A percentile compares a stretch with the other conserved stretches of the same genome.
Conservation (phyloP, 306 rosid genomes). For the Sindora glabra region DNA sequence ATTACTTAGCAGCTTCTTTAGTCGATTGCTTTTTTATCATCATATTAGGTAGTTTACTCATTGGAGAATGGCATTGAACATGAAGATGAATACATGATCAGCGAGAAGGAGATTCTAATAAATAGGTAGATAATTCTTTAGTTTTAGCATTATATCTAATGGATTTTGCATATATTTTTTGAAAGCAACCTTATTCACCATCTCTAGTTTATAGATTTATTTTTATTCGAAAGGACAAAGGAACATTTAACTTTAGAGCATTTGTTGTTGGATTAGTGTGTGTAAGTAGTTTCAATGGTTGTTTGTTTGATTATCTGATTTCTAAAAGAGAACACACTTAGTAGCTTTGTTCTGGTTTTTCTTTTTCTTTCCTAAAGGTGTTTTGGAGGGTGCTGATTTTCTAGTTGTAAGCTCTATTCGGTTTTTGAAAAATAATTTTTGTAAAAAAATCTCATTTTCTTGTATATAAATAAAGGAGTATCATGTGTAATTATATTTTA, state of each 20-base stretch:
- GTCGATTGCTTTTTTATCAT: constrained; percentile 9
- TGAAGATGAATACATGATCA: constrained; percentile 98
- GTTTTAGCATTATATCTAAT: not conserved
- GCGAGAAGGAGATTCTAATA: constrained; percentile 96
- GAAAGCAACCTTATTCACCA: constrained; percentile 11
- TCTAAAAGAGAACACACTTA: constrained; percentile 12
- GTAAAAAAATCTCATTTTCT: too few species aligned
- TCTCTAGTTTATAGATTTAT: constrained; percentile 59
- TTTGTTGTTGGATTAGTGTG: constrained; percentile 97
- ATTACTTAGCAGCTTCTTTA: constrained; percentile 2
- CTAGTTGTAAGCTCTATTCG: too few species aligned
- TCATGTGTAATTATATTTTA: too few species aligned
- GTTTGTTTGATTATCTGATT: constrained; percentile 4
- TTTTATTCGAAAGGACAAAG: constrained; percentile 97
- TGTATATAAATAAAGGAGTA: too few species aligned
- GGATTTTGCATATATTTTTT: not conserved
- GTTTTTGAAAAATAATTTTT: too few species aligned
- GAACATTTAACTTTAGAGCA: constrained; percentile 93
- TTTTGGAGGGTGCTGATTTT: constrained; percentile 83
- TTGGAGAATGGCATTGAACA: constrained; percentile 98
- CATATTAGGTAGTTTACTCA: constrained; percentile 83
- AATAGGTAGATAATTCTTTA: constrained; percentile 51
- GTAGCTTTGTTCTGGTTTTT: constrained; percentile 14
- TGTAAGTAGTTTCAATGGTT: constrained; percentile 36
- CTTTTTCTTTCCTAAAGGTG: constrained; percentile 42